Evolutionary conservation across 352 stramenopile species (phyloP).

Genomic region (Globisporangium carolinianum): DNA sequence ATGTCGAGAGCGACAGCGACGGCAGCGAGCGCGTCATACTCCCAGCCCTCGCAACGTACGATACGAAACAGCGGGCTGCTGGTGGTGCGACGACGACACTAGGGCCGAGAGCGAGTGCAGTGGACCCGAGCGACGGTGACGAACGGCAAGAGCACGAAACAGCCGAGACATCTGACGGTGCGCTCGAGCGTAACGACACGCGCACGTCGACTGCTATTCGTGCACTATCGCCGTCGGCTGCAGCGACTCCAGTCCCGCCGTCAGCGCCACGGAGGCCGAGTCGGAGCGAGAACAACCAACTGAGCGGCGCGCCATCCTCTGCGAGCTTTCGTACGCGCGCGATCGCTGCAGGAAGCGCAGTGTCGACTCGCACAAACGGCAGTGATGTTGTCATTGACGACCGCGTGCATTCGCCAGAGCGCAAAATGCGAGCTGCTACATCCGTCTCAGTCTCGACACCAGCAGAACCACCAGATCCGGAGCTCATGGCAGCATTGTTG

Average conservation of each 20-base stretch:
- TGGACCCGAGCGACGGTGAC: constrained; percentile 3
- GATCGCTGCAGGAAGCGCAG: constrained; percentile 3
- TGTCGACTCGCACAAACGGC: constrained; percentile 1
- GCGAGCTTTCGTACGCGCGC: constrained; percentile 25
- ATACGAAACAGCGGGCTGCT: neutral
- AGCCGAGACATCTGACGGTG: neutral
- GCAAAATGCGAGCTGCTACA: neutral
- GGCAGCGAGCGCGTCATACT: constrained; percentile 36
- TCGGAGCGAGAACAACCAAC: constrained; percentile 18
- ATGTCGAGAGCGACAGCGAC: constrained; percentile 1
- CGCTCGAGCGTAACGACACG: neutral
- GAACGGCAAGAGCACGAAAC: constrained; percentile 12
- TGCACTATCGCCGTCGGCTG: constrained; percentile 13
- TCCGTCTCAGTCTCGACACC: neutral
- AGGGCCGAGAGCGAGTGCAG: neutral
- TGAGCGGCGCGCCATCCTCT: constrained; percentile 3
- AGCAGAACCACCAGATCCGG: constrained; percentile 23
- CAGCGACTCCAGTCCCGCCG: constrained; percentile 18
- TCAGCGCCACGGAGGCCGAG: constrained; percentile 16
- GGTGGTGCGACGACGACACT: neutral
- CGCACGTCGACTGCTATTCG: neutral
- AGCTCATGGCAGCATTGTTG: constrained; percentile 48
- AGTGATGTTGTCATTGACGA: neutral
- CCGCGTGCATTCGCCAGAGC: no score
- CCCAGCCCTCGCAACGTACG: constrained; percentile 19